Evolutionary conservation across 305 asterid genomes (phyloP).

Genomic region (Rubia balearica): DNA sequence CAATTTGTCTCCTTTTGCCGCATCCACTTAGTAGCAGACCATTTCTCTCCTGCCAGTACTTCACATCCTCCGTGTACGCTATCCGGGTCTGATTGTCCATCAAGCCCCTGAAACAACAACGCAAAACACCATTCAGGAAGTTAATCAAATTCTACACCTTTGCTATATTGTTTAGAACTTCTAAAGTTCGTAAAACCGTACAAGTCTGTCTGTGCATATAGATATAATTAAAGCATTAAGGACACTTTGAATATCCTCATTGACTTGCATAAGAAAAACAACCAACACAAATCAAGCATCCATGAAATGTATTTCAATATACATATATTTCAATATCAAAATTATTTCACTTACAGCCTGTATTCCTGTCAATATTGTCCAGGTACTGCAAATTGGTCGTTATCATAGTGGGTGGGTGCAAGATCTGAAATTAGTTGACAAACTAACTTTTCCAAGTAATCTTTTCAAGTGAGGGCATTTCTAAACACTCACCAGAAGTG

Average conservation of each 20-base stretch:
- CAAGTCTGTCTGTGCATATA: neutral
- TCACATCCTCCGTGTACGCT: conserved; percentile 86
- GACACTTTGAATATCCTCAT: neutral
- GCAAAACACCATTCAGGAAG: neutral
- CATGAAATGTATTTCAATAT: neutral
- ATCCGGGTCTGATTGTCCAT: conserved; percentile 60
- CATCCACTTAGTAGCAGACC: conserved; percentile 98
- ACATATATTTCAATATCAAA: neutral
- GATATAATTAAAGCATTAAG: neutral
- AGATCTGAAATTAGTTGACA: neutral
- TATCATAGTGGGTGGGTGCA: neutral
- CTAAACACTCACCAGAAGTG: neutral
- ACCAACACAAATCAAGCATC: neutral
- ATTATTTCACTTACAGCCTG: neutral
- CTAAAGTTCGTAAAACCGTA: neutral
- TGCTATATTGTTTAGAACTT: neutral
- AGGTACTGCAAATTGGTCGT: neutral
- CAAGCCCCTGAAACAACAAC: conserved; percentile 51
- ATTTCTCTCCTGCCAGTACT: conserved; percentile 71
- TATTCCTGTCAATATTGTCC: neutral
- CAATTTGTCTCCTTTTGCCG: conserved; percentile 43
- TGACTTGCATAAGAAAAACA: neutral
- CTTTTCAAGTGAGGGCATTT: neutral
- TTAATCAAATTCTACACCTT: neutral
- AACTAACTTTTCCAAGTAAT: too few species aligned